These are phyloP conservation scores for Boehmeria nivea DNA, from an alignment of 306 rosid species.

Conservation along the genomic window DNA sequence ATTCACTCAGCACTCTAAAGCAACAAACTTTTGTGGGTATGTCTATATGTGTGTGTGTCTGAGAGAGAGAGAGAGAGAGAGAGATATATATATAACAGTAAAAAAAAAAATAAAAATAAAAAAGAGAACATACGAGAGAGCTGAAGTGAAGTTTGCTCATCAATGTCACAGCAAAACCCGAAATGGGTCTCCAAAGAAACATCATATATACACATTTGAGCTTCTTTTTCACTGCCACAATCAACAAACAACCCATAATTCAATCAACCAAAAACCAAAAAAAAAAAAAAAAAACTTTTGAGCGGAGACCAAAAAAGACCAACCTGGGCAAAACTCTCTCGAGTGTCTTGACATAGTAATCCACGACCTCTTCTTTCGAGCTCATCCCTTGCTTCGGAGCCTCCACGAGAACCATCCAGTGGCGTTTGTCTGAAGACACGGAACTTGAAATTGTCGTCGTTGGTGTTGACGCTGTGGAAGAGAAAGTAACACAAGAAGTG, in stretches of 20 bases:
- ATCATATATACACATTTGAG: constrained; percentile 77
- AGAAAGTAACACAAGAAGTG: constrained; percentile 14
- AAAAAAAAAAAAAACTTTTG: not conserved
- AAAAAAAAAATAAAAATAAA: too few relatives aligned
- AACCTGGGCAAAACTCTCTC: constrained; percentile 61
- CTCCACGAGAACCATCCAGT: constrained; percentile 71
- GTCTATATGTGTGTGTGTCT: too few relatives aligned
- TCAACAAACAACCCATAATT: constrained; percentile 6
- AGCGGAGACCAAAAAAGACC: not conserved
- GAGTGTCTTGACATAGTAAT: constrained; percentile 51
- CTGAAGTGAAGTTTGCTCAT: constrained; percentile 49
- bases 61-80: too few relatives aligned
- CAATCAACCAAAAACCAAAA: not conserved
- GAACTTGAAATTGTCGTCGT: constrained; percentile 25
- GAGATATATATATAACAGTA: too few relatives aligned
- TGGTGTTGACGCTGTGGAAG: constrained; percentile 20
- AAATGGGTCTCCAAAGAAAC: constrained; percentile 61
- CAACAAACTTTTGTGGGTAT: too few relatives aligned
- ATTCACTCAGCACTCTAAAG: too few relatives aligned
- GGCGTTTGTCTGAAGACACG: constrained; percentile 41
- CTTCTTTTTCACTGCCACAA: constrained; percentile 61
- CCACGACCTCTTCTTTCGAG: constrained; percentile 46
- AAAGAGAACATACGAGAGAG: constrained; percentile 43
- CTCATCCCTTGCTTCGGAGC: constrained; percentile 39
- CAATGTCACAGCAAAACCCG: constrained; percentile 75